Percentiles rank a stretch among this genome's conserved stretches.
These are phyloP conservation scores for Podospora bellae-mahoneyi DNA, from an alignment of 495 filamentous ascomycete species.

Conservation along the genomic window DNA sequence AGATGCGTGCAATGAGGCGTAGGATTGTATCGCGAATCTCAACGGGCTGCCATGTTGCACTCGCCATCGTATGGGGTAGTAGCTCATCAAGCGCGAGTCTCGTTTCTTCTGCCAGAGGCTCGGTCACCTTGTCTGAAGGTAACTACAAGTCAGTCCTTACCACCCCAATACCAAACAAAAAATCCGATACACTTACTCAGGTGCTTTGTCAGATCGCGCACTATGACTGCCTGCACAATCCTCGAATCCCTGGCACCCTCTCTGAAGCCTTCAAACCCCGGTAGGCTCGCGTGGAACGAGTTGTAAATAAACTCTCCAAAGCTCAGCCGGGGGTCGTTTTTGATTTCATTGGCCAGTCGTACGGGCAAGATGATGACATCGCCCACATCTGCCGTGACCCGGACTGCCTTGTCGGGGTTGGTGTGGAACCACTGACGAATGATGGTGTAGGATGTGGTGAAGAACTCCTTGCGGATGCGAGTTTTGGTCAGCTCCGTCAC, in stretches of 20 bases:
- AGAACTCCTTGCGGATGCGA: constrained; percentile 20
- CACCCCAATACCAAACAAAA: background rate
- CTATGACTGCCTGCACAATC: constrained; percentile 41
- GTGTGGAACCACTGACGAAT: constrained; percentile 17
- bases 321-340: constrained; percentile 37
- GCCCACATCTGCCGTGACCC: constrained; percentile 30
- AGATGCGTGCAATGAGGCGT: constrained; percentile 41
- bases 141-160: no score
- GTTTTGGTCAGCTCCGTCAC: constrained; percentile 11
- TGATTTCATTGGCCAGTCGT: constrained; percentile 47
- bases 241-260: constrained; percentile 23
- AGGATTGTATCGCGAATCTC: constrained; percentile 22
- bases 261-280: constrained; percentile 47
- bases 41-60: constrained; percentile 30
- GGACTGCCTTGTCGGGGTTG: constrained; percentile 25
- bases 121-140: constrained; percentile 30
- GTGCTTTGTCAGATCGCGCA: constrained; percentile 47
- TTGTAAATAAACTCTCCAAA: constrained; percentile 39
- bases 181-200: constrained; percentile 31
- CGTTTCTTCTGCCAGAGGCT: constrained; percentile 43
- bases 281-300: constrained; percentile 45
- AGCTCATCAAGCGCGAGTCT: constrained; percentile 35
- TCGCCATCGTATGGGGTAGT: constrained; percentile 17
- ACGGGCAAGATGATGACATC: constrained; percentile 44
- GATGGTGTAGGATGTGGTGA: constrained; percentile 12